Evolutionary conservation across 768 basidiomycete genomes (phyloP).

Genomic region (Russula olivacea): DNA sequence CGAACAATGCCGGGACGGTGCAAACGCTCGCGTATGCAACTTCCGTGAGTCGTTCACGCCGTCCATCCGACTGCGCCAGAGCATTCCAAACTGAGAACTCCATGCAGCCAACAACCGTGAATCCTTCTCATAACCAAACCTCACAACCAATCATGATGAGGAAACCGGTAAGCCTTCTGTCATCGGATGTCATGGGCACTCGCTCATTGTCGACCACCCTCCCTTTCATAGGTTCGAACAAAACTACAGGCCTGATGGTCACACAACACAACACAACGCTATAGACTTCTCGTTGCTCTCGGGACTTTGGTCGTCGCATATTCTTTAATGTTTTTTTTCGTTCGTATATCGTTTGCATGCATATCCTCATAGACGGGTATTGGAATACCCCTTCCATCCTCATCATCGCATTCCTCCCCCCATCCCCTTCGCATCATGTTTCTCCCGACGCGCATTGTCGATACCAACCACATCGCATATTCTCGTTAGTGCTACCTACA

Average conservation of each 20-base stretch:
- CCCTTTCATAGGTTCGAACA: slow-evolving; percentile 24
- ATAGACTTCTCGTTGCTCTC: slow-evolving; percentile 18
- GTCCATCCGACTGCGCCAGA: slow-evolving; percentile 3
- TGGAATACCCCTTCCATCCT: slow-evolving; percentile 14
- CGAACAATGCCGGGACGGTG: slow-evolving; percentile 34
- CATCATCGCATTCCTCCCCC: slow-evolving; percentile 16
- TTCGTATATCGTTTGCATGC: slow-evolving; percentile 23
- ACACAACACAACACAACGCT: slow-evolving; percentile 3
- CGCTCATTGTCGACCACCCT: neutral
- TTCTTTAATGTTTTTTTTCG: slow-evolving; percentile 16
- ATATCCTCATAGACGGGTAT: slow-evolving; percentile 23
- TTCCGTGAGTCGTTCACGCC: slow-evolving; percentile 19
- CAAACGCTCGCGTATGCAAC: slow-evolving; percentile 31
- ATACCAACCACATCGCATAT: slow-evolving; percentile 24
- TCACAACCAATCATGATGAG: slow-evolving; percentile 34
- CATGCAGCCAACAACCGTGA: slow-evolving; percentile 25
- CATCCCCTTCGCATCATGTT: slow-evolving; percentile 19
- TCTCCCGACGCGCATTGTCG: slow-evolving; percentile 19
- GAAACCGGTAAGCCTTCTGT: slow-evolving; percentile 28
- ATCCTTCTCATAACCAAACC: slow-evolving; percentile 23
- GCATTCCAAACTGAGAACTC: neutral
- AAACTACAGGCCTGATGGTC: slow-evolving; percentile 24
- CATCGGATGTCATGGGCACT: neutral
- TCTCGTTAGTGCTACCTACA: slow-evolving; percentile 21
- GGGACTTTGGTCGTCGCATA: slow-evolving; percentile 21